A percentile compares a stretch with the other conserved stretches of the same genome.
These are phyloP conservation scores for Tricholoma sp. DNA, from an alignment of 768 basidiomycete genomes.

Conservation along the genomic window DNA sequence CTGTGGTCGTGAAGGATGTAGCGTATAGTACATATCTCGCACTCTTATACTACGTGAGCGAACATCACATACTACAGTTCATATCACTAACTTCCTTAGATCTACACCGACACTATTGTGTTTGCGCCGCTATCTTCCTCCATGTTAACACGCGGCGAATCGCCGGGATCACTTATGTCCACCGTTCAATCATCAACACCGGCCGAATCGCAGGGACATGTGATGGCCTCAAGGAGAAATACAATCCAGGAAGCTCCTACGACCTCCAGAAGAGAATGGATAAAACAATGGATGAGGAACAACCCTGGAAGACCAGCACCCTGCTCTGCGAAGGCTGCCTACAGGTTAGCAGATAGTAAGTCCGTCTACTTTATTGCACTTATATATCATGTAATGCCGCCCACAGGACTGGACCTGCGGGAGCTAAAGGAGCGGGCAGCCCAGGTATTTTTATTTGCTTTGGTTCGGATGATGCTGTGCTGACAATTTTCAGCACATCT, in stretches of 20 bases:
- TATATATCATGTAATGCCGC: background rate
- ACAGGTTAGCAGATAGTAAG: slow-evolving; percentile 79
- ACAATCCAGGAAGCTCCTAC: slow-evolving; percentile 16
- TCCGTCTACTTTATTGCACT: slow-evolving; percentile 4
- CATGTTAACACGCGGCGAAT: slow-evolving; percentile 20
- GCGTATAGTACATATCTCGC: slow-evolving; percentile 42
- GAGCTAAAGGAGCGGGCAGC: slow-evolving; percentile 75
- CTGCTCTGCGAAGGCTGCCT: slow-evolving; percentile 82
- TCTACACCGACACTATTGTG: slow-evolving; percentile 81
- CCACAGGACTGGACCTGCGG: slow-evolving; percentile 60
- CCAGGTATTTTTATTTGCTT: slow-evolving; percentile 21
- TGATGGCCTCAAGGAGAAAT: slow-evolving; percentile 14
- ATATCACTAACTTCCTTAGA: slow-evolving; percentile 31
- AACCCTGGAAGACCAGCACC: slow-evolving; percentile 60
- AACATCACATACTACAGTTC: background rate
- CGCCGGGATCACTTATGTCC: slow-evolving; percentile 18
- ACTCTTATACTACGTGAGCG: slow-evolving; percentile 69
- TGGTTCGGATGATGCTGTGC: background rate
- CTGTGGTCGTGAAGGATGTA: slow-evolving; percentile 45
- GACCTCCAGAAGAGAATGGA: slow-evolving; percentile 58
- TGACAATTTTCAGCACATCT: slow-evolving; percentile 53
- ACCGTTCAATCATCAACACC: slow-evolving; percentile 21
- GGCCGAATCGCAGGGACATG: slow-evolving; percentile 24
- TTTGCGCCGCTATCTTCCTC: slow-evolving; percentile 83
- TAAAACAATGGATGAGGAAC: slow-evolving; percentile 57